Conservation (phyloP, 495 filamentous ascomycete species). For the Pyrenula aspistea region DNA sequence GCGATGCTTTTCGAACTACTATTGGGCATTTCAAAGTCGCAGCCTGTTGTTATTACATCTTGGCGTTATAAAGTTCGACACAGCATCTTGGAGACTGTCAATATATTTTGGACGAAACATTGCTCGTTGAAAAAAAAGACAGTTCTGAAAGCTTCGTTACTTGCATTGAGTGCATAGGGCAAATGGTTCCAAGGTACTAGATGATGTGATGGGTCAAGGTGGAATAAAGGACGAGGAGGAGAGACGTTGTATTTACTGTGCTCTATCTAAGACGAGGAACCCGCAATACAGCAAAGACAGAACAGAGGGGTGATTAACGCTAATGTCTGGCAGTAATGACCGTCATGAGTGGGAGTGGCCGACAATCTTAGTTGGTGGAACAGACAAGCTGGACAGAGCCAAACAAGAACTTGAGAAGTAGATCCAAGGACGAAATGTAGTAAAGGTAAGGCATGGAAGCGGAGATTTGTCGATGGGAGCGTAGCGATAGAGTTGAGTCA, state of each 20-base stretch:
- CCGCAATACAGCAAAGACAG: neutral
- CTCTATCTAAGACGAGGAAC: neutral
- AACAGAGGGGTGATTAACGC: neutral
- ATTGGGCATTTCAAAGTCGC: too few species aligned
- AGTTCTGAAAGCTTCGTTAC: too few species aligned
- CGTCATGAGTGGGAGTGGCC: neutral
- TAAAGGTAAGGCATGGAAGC: neutral
- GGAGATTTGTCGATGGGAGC: neutral
- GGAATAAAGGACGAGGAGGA: too few species aligned
- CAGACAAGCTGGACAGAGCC: neutral
- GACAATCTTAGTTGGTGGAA: neutral
- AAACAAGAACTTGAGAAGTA: neutral
- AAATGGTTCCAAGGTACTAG: too few species aligned
- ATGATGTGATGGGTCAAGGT: too few species aligned
- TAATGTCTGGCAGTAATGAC: neutral
- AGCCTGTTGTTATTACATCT: too few species aligned
- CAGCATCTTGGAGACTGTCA: too few species aligned
- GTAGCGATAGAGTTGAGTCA: neutral
- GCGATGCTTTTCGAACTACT: too few species aligned
- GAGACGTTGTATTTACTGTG: neutral
- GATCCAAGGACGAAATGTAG: neutral
- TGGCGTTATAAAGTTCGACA: too few species aligned
- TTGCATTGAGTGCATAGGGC: too few species aligned
- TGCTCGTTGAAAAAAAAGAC: too few species aligned
- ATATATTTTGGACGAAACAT: too few species aligned